These are phyloP conservation scores for Phytophthora litchii DNA, from an alignment of 352 stramenopile genomes.

Conservation along the genomic window DNA sequence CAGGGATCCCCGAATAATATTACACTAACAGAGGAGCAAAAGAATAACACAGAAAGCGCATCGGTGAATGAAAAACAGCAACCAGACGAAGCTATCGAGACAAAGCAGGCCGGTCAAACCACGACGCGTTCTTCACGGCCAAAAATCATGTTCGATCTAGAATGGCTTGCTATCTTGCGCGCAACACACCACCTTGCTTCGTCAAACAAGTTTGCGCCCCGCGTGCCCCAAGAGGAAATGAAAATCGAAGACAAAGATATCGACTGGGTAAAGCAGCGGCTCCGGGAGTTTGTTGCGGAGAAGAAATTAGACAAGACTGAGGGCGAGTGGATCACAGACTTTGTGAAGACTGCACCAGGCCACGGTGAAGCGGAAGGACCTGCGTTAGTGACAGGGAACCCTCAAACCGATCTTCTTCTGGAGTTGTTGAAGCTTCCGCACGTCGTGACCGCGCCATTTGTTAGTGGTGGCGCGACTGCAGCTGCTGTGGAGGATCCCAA, in stretches of 20 bases:
- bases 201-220: conserved; percentile 59
- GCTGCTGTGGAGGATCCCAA: conserved; percentile 53
- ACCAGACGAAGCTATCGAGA: conserved; percentile 1
- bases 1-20: not conserved
- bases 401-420: conserved; percentile 95
- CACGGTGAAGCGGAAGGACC: conserved; percentile 53
- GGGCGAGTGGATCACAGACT: conserved; percentile 78
- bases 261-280: conserved; percentile 64
- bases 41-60: conserved; percentile 1
- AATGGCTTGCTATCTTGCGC: conserved; percentile 95
- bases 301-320: conserved; percentile 58
- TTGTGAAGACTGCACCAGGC: conserved; percentile 75
- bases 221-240: conserved; percentile 78
- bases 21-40: conserved; percentile 1
- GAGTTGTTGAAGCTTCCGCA: conserved; percentile 93
- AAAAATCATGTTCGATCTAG: conserved; percentile 92
- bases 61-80: conserved; percentile 10
- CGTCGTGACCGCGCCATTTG: conserved; percentile 93
- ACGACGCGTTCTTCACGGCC: conserved; percentile 20
- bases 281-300: conserved; percentile 53
- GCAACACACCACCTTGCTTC: conserved; percentile 92
- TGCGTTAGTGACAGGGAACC: conserved; percentile 81
- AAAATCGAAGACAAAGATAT: conserved; percentile 81
- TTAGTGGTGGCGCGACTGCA: conserved; percentile 9
- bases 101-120: conserved; percentile 3